These are phyloP conservation scores for Arabis alpina DNA, from an alignment of 345 rosid genomes.

Conservation along the genomic window DNA sequence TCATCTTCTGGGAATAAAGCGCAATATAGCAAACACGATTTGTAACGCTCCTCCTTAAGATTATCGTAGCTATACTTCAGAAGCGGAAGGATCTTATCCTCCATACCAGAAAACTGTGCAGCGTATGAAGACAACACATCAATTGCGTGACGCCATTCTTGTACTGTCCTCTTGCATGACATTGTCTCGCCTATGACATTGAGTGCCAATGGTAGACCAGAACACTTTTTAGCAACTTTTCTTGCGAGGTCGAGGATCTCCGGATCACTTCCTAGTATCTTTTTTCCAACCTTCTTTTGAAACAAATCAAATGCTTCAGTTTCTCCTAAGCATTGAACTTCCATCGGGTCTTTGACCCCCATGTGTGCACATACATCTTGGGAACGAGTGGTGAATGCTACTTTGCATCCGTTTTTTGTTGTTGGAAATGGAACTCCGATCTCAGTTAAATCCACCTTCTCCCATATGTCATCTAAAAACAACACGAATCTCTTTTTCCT, in stretches of 20 bases:
- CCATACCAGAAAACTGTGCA: constrained; percentile 16
- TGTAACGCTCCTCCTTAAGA: background rate
- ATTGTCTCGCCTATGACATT: constrained; percentile 42
- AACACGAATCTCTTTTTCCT: constrained; percentile 27
- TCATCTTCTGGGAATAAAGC: constrained; percentile 45
- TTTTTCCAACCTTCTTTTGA: constrained; percentile 4
- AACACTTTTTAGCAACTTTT: constrained; percentile 38
- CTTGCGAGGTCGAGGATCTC: constrained; percentile 33
- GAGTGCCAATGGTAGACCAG: constrained; percentile 50
- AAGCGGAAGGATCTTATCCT: constrained; percentile 35
- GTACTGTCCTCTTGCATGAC: constrained; percentile 32
- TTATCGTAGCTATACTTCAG: constrained; percentile 46
- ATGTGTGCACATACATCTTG: constrained; percentile 4
- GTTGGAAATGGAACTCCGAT: constrained; percentile 27
- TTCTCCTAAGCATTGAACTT: constrained; percentile 29
- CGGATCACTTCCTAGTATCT: background rate
- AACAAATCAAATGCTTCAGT: constrained; percentile 29
- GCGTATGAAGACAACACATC: constrained; percentile 37
- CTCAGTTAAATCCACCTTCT: background rate
- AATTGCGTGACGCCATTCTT: constrained; percentile 46
- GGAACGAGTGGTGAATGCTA: constrained; percentile 28
- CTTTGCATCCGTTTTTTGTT: background rate
- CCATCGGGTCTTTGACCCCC: background rate
- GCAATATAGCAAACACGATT: constrained; percentile 47
- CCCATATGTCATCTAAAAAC: constrained; percentile 39